phyloP scores from a whole-genome alignment of 768 basidiomycete species.

The Ephemerocybe angulata region DNA sequence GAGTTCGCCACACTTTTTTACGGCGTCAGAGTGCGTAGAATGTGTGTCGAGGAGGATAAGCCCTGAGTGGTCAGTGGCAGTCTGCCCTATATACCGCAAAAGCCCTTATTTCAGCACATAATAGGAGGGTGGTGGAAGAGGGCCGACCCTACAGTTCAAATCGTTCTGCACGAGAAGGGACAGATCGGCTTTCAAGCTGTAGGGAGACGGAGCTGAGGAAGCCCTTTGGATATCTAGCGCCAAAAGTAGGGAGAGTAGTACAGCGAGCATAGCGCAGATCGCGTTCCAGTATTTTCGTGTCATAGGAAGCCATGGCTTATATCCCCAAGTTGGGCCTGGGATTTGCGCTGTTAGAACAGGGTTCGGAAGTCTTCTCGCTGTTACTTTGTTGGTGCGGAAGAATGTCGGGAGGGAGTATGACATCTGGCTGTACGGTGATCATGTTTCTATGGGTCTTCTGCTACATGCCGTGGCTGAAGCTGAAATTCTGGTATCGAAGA shows the following conservation, averaged over 20 bases:
- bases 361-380: not conserved
- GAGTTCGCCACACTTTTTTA: conserved; percentile 15
- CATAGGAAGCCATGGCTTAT: not conserved
- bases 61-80: conserved; percentile 18
- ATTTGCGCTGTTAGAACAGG: not conserved
- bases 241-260: not conserved
- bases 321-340: not conserved
- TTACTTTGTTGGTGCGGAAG: not conserved
- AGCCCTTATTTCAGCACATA: not conserved
- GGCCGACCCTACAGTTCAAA: conserved; percentile 23
- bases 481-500: no score
- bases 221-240: not conserved
- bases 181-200: conserved; percentile 20
- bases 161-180: conserved; percentile 32
- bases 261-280: not conserved
- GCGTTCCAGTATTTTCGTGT: not conserved
- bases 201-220: conserved; percentile 11
- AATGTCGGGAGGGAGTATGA: not conserved
- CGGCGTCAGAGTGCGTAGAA: conserved; percentile 13
- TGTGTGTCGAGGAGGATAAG: conserved; percentile 16
- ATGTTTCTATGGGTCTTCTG: no score
- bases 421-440: not conserved
- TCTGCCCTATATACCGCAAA: conserved; percentile 17
- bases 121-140: not conserved
- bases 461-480: no score